A percentile compares a stretch with the other conserved stretches of the same genome.
phyloP scores from a whole-genome alignment of 1,284 basidiomycete species.

The Macrocystidia cucumis region DNA sequence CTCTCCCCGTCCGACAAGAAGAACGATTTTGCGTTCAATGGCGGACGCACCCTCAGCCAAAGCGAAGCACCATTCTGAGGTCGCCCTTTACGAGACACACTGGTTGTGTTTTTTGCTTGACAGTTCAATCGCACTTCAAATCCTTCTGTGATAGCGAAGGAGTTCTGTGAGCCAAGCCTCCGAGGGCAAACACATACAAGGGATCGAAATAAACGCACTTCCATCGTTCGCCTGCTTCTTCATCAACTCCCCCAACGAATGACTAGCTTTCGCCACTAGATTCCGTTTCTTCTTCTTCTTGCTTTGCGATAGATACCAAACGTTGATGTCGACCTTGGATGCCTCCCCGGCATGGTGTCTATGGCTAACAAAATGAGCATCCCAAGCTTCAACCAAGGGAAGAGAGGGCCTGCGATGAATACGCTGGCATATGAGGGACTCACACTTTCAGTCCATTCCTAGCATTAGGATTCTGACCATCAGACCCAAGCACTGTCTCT shows the following conservation, averaged over 20 bases:
- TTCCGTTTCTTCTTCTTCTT: constrained; percentile 55
- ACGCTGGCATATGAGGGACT: constrained; percentile 14
- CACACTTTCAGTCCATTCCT: constrained; percentile 47
- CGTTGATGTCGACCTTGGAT: constrained; percentile 40
- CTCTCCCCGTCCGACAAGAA: too few relatives aligned
- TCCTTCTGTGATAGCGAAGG: constrained; percentile 18
- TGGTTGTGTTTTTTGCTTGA: constrained; percentile 17
- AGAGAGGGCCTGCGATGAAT: not conserved
- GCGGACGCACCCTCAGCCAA: constrained; percentile 18
- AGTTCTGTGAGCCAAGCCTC: constrained; percentile 1
- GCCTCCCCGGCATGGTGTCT: constrained; percentile 30
- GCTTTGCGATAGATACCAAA: constrained; percentile 44
- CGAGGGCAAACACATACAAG: not conserved
- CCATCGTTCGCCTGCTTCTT: constrained; percentile 35
- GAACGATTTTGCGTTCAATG: constrained; percentile 4
- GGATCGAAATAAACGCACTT: constrained; percentile 26
- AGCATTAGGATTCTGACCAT: constrained; percentile 63
- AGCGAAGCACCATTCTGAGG: constrained; percentile 26
- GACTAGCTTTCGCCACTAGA: constrained; percentile 40
- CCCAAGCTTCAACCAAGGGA: constrained; percentile 1
- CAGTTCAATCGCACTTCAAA: constrained; percentile 33
- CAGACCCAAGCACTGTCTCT: constrained; percentile 51
- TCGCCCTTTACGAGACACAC: constrained; percentile 19
- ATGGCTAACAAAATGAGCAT: not conserved
- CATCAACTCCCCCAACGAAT: constrained; percentile 42